phyloP scores from a whole-genome alignment of 2,329 filamentous ascomycete genomes.

The Clathrospora elynae region DNA sequence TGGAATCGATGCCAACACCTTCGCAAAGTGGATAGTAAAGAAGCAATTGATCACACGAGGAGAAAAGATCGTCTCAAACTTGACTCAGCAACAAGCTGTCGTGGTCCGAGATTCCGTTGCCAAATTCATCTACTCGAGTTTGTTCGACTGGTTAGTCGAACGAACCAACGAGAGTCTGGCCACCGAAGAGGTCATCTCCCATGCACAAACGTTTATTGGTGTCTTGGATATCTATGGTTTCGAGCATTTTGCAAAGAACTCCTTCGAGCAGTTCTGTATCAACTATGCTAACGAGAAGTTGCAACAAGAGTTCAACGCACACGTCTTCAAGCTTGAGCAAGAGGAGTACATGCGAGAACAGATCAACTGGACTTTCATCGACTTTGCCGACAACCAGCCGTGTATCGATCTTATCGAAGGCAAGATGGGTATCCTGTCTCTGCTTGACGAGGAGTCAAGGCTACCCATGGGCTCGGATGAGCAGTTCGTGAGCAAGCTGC shows the following conservation, averaged over 20 bases:
- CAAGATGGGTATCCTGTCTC: slow-evolving; percentile 87
- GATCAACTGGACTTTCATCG: slow-evolving; percentile 99
- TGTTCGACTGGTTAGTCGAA: slow-evolving; percentile 99
- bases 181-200: slow-evolving; percentile 80
- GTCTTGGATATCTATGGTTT: slow-evolving; percentile 99
- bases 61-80: slow-evolving; percentile 95
- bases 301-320: slow-evolving; percentile 98
- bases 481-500: slow-evolving; percentile 93
- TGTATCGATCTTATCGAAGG: slow-evolving; percentile 99
- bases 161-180: slow-evolving; percentile 91
- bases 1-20: slow-evolving; percentile 82
- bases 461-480: slow-evolving; percentile 97
- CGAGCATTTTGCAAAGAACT: slow-evolving; percentile 99
- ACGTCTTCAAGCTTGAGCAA: slow-evolving; percentile 98
- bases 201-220: slow-evolving; percentile 90
- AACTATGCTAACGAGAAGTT: slow-evolving; percentile 99
- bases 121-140: slow-evolving; percentile 97
- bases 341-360: slow-evolving; percentile 95
- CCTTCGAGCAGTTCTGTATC: slow-evolving; percentile 99
- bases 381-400: slow-evolving; percentile 98
- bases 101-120: slow-evolving; percentile 97
- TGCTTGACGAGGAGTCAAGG: slow-evolving; percentile 94
- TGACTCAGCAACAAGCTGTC: slow-evolving; percentile 89
- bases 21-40: slow-evolving; percentile 98
- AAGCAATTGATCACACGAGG: slow-evolving; percentile 96